phyloP scores from a whole-genome alignment of 345 rosid genomes.

The Triadica sebifera region DNA sequence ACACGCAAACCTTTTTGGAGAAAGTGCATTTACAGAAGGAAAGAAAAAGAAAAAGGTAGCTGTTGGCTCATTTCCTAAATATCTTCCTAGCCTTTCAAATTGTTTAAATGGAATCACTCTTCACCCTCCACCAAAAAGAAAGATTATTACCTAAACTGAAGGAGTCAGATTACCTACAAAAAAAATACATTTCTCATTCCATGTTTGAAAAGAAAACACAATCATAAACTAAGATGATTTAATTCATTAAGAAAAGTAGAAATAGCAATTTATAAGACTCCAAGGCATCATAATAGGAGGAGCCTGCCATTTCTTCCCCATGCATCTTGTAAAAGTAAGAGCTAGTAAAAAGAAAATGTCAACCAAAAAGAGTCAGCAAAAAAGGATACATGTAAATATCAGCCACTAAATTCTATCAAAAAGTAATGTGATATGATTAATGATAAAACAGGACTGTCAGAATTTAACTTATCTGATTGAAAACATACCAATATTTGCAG shows the following conservation, averaged over 20 bases:
- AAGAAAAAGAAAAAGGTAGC: background rate
- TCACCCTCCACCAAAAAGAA: background rate
- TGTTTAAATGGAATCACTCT: background rate
- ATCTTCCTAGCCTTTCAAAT: background rate
- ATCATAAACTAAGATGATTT: background rate
- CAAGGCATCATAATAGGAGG: background rate
- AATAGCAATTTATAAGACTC: too few species aligned
- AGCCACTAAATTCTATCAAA: background rate
- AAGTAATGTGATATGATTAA: background rate
- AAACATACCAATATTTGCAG: constrained; percentile 82
- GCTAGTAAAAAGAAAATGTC: background rate
- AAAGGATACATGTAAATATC: background rate
- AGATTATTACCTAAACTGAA: background rate
- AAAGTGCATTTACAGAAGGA: background rate
- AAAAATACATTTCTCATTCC: background rate
- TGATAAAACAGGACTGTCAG: background rate
- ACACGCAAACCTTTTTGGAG: background rate
- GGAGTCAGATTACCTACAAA: constrained; percentile 2
- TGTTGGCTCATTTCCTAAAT: background rate
- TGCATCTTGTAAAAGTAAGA: background rate
- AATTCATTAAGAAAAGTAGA: too few species aligned
- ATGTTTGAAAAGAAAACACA: background rate
- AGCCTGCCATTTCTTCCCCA: background rate
- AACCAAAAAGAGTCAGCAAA: background rate
- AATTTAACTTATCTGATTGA: background rate